These are phyloP conservation scores for Misopates orontium DNA, from an alignment of 257 asterid genomes.

Conservation along the genomic window DNA sequence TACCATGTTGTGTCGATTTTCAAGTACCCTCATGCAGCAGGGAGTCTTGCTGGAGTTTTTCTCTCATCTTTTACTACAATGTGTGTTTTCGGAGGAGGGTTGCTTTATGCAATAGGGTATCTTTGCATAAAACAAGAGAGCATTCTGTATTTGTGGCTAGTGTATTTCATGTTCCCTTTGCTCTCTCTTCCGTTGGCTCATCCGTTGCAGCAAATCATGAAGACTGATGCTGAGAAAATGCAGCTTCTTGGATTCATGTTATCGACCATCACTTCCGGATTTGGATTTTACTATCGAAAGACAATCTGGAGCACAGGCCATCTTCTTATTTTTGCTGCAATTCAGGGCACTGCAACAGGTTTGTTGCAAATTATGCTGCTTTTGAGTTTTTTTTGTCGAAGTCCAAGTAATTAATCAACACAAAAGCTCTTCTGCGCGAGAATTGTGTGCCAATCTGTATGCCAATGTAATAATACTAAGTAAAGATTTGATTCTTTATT, in stretches of 20 bases:
- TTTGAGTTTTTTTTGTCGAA: too few relatives aligned
- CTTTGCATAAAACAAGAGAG: conserved; percentile 47
- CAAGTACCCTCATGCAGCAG: conserved; percentile 75
- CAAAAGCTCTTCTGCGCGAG: too few relatives aligned
- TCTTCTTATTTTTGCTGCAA: conserved; percentile 60
- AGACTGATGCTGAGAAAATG: conserved; percentile 81
- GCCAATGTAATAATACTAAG: too few relatives aligned
- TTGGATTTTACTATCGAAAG: conserved; percentile 64
- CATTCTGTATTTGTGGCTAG: conserved; percentile 57
- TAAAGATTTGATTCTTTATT: too few relatives aligned
- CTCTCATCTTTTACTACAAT: conserved; percentile 72
- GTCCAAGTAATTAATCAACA: too few relatives aligned
- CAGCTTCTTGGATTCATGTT: conserved; percentile 78
- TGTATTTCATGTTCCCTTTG: conserved; percentile 74
- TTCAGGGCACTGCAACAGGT: conserved; percentile 76
- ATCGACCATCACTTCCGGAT: conserved; percentile 67
- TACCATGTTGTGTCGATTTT: conserved; percentile 62
- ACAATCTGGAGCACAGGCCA: conserved; percentile 50
- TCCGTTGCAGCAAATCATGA: conserved; percentile 61
- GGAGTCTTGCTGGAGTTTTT: conserved; percentile 74
- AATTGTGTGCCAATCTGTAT: too few relatives aligned
- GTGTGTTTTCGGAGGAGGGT: conserved; percentile 67
- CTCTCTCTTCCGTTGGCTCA: conserved; percentile 68
- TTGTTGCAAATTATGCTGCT: too few relatives aligned
- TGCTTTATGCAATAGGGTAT: conserved; percentile 64